These are phyloP conservation scores for Talaromyces islandicus DNA, from an alignment of 2,329 filamentous ascomycete species.

Conservation along the genomic window DNA sequence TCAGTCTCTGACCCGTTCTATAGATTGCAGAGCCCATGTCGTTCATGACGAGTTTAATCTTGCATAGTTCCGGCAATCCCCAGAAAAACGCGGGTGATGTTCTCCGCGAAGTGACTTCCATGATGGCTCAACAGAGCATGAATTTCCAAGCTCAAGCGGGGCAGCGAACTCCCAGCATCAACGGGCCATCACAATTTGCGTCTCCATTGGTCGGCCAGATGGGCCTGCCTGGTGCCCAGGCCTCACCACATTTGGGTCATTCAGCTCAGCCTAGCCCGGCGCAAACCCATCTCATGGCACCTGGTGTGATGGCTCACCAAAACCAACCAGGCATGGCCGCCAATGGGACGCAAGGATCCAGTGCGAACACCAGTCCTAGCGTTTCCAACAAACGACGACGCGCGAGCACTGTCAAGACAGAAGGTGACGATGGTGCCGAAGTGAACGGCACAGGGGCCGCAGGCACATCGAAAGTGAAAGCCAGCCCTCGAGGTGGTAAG, in stretches of 20 bases:
- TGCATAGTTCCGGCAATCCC: slow-evolving; percentile 27
- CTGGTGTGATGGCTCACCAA: slow-evolving; percentile 52
- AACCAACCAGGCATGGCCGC: slow-evolving; percentile 51
- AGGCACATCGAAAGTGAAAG: slow-evolving; percentile 38
- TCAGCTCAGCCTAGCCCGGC: slow-evolving; percentile 43
- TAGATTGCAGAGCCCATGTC: slow-evolving; percentile 62
- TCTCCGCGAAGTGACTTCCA: slow-evolving; percentile 7
- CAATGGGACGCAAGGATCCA: slow-evolving; percentile 45
- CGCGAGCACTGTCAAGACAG: slow-evolving; percentile 54
- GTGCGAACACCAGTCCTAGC: slow-evolving; percentile 59
- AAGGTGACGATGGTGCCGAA: slow-evolving; percentile 48
- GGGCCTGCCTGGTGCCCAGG: slow-evolving; percentile 41
- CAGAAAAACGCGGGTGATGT: slow-evolving; percentile 5
- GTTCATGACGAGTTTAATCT: slow-evolving; percentile 57
- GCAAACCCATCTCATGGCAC: slow-evolving; percentile 40
- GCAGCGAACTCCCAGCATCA: slow-evolving; percentile 40
- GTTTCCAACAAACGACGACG: slow-evolving; percentile 54
- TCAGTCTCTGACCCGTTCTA: slow-evolving; percentile 13
- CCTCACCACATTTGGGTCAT: slow-evolving; percentile 49
- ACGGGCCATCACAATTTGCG: slow-evolving; percentile 48
- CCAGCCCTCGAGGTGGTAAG: slow-evolving; percentile 42
- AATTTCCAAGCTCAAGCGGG: slow-evolving; percentile 34
- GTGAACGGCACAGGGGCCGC: slow-evolving; percentile 42
- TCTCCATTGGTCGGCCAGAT: slow-evolving; percentile 54
- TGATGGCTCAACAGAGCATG: slow-evolving; percentile 15